Conservation (phyloP, 805 yeast genomes). For the Candida patagonica region DNA sequence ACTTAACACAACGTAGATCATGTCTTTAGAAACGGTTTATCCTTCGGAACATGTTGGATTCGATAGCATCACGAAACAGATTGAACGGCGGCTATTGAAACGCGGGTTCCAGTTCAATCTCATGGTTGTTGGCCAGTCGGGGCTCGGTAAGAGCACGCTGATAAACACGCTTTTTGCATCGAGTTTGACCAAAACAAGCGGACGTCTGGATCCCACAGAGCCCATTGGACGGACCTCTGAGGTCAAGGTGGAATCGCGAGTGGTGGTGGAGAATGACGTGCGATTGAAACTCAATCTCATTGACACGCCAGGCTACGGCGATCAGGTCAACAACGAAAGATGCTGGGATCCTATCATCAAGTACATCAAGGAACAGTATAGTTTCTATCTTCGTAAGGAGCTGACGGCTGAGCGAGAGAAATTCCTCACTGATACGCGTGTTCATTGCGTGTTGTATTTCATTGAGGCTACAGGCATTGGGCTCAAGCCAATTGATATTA, state of each 20-base stretch:
- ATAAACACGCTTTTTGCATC: conserved; percentile 86
- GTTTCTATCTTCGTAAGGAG: conserved; percentile 83
- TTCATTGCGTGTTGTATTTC: conserved; percentile 87
- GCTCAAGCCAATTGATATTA: conserved; percentile 73
- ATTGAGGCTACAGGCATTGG: conserved; percentile 83
- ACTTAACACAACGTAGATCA: too few species aligned
- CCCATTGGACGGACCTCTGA: conserved; percentile 84
- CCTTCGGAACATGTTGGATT: conserved; percentile 74
- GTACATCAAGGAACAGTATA: conserved; percentile 92
- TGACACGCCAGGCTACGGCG: conserved; percentile 98
- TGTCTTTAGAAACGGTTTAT: too few species aligned
- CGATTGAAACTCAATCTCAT: conserved; percentile 76
- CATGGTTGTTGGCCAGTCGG: conserved; percentile 87
- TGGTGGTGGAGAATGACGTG: conserved; percentile 77
- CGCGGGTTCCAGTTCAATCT: conserved; percentile 91
- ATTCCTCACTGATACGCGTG: conserved; percentile 75
- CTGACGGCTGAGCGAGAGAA: conserved; percentile 89
- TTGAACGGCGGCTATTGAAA: conserved; percentile 83
- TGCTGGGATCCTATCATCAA: conserved; percentile 96
- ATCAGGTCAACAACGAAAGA: conserved; percentile 87
- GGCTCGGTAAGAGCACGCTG: conserved; percentile 89
- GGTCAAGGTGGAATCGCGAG: conserved; percentile 39
- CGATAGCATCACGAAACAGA: conserved; percentile 92
- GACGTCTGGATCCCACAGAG: conserved; percentile 56
- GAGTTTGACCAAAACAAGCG: conserved; percentile 63